Percentiles rank a stretch among this genome's conserved stretches.
Evolutionary conservation across 1,284 basidiomycete species (phyloP).

Genomic region (Ceratobasidium sp.): DNA sequence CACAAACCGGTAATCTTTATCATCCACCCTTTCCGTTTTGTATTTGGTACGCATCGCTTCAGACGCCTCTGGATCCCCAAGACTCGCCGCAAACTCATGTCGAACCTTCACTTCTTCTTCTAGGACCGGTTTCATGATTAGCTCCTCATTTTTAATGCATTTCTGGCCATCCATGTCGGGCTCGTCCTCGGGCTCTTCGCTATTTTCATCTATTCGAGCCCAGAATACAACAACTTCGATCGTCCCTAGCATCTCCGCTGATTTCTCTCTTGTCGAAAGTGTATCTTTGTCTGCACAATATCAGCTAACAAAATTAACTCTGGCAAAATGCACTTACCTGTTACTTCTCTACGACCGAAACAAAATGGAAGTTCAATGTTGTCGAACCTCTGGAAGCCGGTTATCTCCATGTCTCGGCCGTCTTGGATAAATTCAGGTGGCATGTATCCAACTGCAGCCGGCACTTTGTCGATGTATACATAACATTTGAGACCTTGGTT

Average conservation of each 20-base stretch:
- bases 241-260: neutral
- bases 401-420: neutral
- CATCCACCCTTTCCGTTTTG: neutral
- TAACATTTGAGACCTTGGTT: neutral
- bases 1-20: neutral
- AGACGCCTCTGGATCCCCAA: neutral
- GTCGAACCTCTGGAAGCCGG: neutral
- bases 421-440: neutral
- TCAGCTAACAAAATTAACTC: neutral
- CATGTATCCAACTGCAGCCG: neutral
- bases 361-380: neutral
- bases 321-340: neutral
- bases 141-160: no score
- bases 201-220: neutral
- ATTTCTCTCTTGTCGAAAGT: neutral
- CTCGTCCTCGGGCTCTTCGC: neutral
- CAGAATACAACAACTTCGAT: neutral
- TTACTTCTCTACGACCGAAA: neutral
- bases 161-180: neutral
- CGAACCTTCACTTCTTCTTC: no score
- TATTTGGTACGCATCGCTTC: neutral
- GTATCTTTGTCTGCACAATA: neutral
- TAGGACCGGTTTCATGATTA: no score
- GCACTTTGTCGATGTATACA: neutral
- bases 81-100: neutral